Percentiles rank a stretch among this genome's conserved stretches.
Conservation (phyloP, 2,329 filamentous ascomycete species). For the Westerdykella sp. region DNA sequence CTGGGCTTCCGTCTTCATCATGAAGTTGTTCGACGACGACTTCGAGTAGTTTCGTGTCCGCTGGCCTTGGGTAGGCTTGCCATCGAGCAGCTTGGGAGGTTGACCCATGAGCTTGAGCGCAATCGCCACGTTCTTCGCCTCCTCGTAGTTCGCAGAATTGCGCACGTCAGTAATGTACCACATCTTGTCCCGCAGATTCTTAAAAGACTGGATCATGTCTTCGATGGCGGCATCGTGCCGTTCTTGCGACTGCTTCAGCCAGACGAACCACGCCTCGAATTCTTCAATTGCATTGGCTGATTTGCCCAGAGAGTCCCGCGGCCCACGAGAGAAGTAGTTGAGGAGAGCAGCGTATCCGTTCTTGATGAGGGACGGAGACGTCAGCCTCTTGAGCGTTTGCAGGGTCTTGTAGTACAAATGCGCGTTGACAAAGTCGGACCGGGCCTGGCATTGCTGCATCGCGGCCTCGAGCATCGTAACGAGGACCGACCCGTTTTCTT, state of each 20-base stretch:
- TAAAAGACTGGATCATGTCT: slow-evolving; percentile 65
- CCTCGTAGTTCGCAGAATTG: slow-evolving; percentile 81
- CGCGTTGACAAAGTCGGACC: slow-evolving; percentile 75
- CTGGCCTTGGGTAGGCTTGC: slow-evolving; percentile 35
- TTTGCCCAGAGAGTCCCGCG: slow-evolving; percentile 61
- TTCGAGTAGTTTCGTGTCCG: slow-evolving; percentile 41
- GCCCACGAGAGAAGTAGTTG: slow-evolving; percentile 67
- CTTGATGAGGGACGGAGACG: slow-evolving; percentile 54
- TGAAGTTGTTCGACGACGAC: slow-evolving; percentile 50
- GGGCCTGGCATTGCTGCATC: slow-evolving; percentile 67
- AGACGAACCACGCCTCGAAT: slow-evolving; percentile 75
- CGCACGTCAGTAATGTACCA: slow-evolving; percentile 96
- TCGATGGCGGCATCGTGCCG: slow-evolving; percentile 69
- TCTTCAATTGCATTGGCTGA: slow-evolving; percentile 69
- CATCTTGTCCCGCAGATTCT: slow-evolving; percentile 87
- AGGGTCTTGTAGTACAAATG: slow-evolving; percentile 82
- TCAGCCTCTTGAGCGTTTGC: slow-evolving; percentile 61
- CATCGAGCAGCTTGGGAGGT: slow-evolving; percentile 38
- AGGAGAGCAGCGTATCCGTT: slow-evolving; percentile 66
- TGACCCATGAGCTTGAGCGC: slow-evolving; percentile 87
- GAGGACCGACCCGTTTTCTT: slow-evolving; percentile 47
- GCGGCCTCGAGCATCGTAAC: slow-evolving; percentile 71
- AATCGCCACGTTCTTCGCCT: slow-evolving; percentile 76
- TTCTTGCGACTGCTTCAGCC: slow-evolving; percentile 76
- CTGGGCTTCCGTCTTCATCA: slow-evolving; percentile 76